These are phyloP conservation scores for Aspergillus novoparasiticus DNA, from an alignment of 2,329 filamentous ascomycete species.

Conservation along the genomic window DNA sequence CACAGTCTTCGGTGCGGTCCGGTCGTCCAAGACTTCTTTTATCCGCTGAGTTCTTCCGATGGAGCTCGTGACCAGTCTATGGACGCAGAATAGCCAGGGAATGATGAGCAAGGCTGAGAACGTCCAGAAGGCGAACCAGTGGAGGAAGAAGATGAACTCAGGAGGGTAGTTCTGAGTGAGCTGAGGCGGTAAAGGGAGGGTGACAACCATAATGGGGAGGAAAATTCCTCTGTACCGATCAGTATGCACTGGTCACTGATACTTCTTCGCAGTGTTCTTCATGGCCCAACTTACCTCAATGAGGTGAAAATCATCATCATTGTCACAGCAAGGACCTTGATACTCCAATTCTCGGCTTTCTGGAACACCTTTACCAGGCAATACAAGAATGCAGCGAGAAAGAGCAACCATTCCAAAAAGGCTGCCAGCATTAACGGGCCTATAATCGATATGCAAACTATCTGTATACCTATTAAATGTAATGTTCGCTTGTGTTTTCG, in stretches of 20 bases:
- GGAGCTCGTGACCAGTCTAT: conserved; percentile 84
- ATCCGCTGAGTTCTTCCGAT: conserved; percentile 80
- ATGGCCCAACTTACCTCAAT: conserved; percentile 63
- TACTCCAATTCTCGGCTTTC: conserved; percentile 87
- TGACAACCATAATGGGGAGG: conserved; percentile 91
- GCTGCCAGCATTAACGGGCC: conserved; percentile 81
- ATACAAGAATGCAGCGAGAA: conserved; percentile 91
- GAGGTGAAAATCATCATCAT: conserved; percentile 74
- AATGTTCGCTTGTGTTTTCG: too few relatives aligned
- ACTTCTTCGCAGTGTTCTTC: neutral
- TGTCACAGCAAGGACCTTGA: conserved; percentile 73
- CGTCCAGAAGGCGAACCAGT: conserved; percentile 95
- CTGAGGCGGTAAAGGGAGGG: conserved; percentile 75
- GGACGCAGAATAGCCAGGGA: conserved; percentile 92
- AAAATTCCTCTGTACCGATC: conserved; percentile 69
- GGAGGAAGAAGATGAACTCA: conserved; percentile 69
- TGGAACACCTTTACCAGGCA: conserved; percentile 84
- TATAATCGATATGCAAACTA: conserved; percentile 80
- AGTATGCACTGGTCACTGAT: neutral
- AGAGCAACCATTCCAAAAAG: conserved; percentile 89
- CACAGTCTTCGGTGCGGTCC: conserved; percentile 87
- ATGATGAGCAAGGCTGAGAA: conserved; percentile 83
- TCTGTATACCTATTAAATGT: conserved; percentile 53
- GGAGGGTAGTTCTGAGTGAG: conserved; percentile 73
- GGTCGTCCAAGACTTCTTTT: conserved; percentile 80